phyloP scores from a whole-genome alignment of 2,329 filamentous ascomycete genomes.

The Alternaria rosae region DNA sequence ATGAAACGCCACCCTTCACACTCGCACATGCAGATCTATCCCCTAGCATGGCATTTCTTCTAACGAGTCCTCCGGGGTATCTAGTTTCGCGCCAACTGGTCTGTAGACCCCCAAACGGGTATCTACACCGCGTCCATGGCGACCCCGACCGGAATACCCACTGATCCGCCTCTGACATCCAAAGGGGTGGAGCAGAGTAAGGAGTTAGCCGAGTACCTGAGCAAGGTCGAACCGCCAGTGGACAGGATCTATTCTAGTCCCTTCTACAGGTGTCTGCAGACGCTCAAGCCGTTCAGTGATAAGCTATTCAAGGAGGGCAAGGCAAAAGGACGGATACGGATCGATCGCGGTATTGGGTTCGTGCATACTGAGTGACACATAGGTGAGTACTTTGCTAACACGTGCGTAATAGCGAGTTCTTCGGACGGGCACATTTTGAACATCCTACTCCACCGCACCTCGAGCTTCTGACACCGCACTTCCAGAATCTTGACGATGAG shows the following conservation, averaged over 20 bases:
- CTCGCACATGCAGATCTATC: background rate
- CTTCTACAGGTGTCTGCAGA: slow-evolving; percentile 53
- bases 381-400: background rate
- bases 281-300: slow-evolving; percentile 49
- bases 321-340: slow-evolving; percentile 53
- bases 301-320: slow-evolving; percentile 40
- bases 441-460: slow-evolving; percentile 80
- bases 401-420: slow-evolving; percentile 71
- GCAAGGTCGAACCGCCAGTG: slow-evolving; percentile 69
- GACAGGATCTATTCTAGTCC: slow-evolving; percentile 73
- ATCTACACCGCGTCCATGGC: slow-evolving; percentile 72
- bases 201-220: slow-evolving; percentile 74
- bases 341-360: slow-evolving; percentile 63
- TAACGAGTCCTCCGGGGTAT: slow-evolving; percentile 24
- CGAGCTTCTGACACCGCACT: slow-evolving; percentile 71
- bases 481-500: slow-evolving; percentile 61
- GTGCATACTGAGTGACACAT: slow-evolving; percentile 13
- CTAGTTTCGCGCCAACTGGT: slow-evolving; percentile 88
- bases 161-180: slow-evolving; percentile 85
- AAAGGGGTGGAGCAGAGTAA: slow-evolving; percentile 85
- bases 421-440: slow-evolving; percentile 82
- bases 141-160: slow-evolving; percentile 86
- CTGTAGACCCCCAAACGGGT: slow-evolving; percentile 80
- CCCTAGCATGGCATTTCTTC: slow-evolving; percentile 25
- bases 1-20: slow-evolving; percentile 7